A percentile compares a stretch with the other conserved stretches of the same genome.
Evolutionary conservation across 148 eudicot species (phyloP).

Genomic region (Vaccinium myrtillus): DNA sequence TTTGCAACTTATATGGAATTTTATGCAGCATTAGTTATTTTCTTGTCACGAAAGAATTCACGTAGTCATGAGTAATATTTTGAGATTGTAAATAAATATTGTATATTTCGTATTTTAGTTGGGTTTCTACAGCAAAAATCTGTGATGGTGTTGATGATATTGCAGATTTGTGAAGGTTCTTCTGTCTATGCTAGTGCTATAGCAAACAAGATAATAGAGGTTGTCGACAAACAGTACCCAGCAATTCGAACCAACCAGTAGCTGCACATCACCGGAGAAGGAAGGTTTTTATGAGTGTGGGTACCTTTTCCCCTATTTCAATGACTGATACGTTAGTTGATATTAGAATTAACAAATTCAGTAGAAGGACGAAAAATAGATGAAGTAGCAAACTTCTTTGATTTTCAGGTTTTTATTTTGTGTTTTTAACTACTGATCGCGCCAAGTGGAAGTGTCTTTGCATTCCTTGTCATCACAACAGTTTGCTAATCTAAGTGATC

Average conservation of each 20-base stretch:
- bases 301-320: neutral
- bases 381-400: neutral
- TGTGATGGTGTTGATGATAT: neutral
- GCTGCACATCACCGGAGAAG: neutral
- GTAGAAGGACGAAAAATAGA: neutral
- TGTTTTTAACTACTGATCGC: neutral
- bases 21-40: neutral
- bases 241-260: conserved; percentile 20
- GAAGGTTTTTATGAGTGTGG: neutral
- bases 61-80: neutral
- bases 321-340: neutral
- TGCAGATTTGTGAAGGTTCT: conserved; percentile 90
- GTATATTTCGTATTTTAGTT: neutral
- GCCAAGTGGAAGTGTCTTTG: neutral
- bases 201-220: conserved; percentile 80
- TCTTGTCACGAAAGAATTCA: neutral
- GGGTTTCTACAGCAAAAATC: neutral
- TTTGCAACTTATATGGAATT: neutral
- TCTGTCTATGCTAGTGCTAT: conserved; percentile 88
- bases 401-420: neutral
- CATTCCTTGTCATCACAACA: neutral
- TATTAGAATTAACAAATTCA: neutral
- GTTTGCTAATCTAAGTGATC: neutral
- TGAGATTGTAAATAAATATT: neutral
- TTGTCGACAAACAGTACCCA: conserved; percentile 65